A percentile compares a stretch with the other conserved stretches of the same genome.
Evolutionary conservation across 192 early-diverging fungal species (phyloP).

Genomic region (Physocladia obscura): DNA sequence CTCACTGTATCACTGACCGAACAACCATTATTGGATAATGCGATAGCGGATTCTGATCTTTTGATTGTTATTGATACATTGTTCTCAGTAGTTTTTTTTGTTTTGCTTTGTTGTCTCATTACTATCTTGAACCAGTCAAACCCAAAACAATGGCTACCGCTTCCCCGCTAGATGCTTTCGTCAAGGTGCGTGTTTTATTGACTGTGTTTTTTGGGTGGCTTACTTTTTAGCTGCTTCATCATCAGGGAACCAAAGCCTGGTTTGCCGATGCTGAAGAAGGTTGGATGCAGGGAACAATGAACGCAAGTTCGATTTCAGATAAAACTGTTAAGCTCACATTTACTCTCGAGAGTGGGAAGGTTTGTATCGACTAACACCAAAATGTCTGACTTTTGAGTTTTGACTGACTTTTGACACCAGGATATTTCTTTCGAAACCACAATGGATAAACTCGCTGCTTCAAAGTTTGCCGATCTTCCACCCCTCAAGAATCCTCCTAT

Average conservation of each 20-base stretch:
- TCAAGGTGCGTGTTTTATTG: neutral
- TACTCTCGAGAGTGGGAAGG: conserved; percentile 54
- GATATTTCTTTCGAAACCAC: conserved; percentile 73
- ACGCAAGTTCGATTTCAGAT: conserved; percentile 40
- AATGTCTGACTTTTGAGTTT: neutral
- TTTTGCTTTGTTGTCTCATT: too few relatives aligned
- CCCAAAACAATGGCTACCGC: conserved; percentile 1
- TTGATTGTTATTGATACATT: too few relatives aligned
- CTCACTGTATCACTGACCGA: too few relatives aligned
- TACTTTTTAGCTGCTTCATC: neutral
- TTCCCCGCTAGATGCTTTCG: conserved; percentile 21
- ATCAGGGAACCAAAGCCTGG: conserved; percentile 71
- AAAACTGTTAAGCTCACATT: conserved; percentile 68
- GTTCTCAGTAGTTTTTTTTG: too few relatives aligned
- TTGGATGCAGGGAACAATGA: conserved; percentile 74
- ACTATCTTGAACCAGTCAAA: too few relatives aligned
- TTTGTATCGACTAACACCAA: conserved; percentile 32
- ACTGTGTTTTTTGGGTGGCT: neutral
- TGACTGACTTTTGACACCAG: conserved; percentile 41
- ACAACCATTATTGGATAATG: too few relatives aligned
- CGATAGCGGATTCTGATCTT: too few relatives aligned
- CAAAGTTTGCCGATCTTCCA: conserved; percentile 72
- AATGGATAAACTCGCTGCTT: conserved; percentile 63
- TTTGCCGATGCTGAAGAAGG: conserved; percentile 82
- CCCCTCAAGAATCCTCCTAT: conserved; percentile 91